Evolutionary conservation across 352 stramenopile species (phyloP), one percentile per base, ranked within the genome.

Genomic region (Phytophthora brassicae): DNA sequence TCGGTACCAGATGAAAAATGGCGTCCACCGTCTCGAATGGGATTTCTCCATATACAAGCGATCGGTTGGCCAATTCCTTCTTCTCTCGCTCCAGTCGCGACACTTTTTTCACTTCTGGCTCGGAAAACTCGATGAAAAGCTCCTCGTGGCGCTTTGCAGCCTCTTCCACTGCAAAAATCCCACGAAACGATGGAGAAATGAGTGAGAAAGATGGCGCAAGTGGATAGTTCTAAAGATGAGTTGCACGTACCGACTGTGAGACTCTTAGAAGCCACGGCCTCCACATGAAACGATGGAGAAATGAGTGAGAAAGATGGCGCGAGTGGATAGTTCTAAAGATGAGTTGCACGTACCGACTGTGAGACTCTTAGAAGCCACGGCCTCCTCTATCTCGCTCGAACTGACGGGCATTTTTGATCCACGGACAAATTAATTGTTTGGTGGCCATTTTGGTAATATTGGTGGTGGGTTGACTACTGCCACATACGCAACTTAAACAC

Each of bases 1-100:
- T 22, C 23, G 50, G 50, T 52, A 87, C 79, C 66, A 89, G 31
- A 44, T 84, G 70, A 47, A 89, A 87, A 68, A 87, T 77, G 47
- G 72, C 73, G 23, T 64, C 66, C 42, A 89, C 68, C 13, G 75
- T 87, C 50, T 68, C 56, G 44, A 89, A 89, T 6, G 72, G 77
- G 45, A 89, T 86, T 44, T 89, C 79, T 14, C 79, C 79, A 38
- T 89, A 89, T 16, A 78, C 75, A 13, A 89, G 77, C 59, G 79
- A 89, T 14, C 79, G 75, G 28, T 86, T 86, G 19, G 73, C 66
- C 49, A 86, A 65, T 39, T 83, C 75, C 56, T 87, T 89, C 44
- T 79, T 75, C 63, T 89, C 79, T 26, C 79, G 79, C 68, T 89
- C 79, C 39, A 86, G 60, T 6, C 79, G 66, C 52, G 79, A 89